Evolutionary conservation across 2,329 filamentous ascomycete genomes (phyloP).

Genomic region (Sporothrix inflata): DNA sequence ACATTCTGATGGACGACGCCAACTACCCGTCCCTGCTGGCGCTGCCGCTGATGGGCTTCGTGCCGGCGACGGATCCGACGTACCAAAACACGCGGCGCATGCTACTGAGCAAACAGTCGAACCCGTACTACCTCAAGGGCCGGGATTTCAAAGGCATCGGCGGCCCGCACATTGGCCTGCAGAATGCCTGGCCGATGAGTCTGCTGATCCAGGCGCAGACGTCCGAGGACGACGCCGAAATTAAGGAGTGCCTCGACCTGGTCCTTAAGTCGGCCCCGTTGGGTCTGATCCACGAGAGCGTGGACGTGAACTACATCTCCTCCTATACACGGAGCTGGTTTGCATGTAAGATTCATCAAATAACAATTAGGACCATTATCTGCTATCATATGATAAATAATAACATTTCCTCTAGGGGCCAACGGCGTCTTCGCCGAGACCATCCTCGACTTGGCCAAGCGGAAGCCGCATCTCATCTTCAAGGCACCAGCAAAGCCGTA

Average conservation of each 20-base stretch:
- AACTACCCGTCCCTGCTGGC: conserved; percentile 83
- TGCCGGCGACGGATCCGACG: conserved; percentile 63
- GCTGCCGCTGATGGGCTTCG: conserved; percentile 77
- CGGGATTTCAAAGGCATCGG: conserved; percentile 83
- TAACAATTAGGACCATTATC: too few species aligned
- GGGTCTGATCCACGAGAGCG: conserved; percentile 88
- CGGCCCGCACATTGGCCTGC: conserved; percentile 76
- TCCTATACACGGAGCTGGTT: conserved; percentile 94
- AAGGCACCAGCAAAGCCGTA: conserved; percentile 65
- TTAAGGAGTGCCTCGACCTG: conserved; percentile 68
- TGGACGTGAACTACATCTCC: conserved; percentile 71
- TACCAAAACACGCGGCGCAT: conserved; percentile 86
- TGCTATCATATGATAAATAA: too few species aligned
- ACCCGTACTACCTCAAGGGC: conserved; percentile 87
- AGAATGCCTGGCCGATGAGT: conserved; percentile 96
- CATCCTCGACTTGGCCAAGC: conserved; percentile 82
- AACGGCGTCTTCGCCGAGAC: conserved; percentile 96
- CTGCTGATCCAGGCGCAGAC: conserved; percentile 90
- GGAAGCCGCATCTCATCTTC: conserved; percentile 89
- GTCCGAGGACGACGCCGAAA: conserved; percentile 80
- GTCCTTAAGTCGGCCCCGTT: conserved; percentile 77
- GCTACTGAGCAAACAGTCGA: conserved; percentile 73
- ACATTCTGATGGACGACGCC: conserved; percentile 86
- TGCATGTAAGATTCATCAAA: conserved; percentile 63
- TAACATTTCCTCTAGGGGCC: conserved; percentile 60